Conservation (phyloP, 2,329 filamentous ascomycete species). For the Colletotrichum sp. region DNA sequence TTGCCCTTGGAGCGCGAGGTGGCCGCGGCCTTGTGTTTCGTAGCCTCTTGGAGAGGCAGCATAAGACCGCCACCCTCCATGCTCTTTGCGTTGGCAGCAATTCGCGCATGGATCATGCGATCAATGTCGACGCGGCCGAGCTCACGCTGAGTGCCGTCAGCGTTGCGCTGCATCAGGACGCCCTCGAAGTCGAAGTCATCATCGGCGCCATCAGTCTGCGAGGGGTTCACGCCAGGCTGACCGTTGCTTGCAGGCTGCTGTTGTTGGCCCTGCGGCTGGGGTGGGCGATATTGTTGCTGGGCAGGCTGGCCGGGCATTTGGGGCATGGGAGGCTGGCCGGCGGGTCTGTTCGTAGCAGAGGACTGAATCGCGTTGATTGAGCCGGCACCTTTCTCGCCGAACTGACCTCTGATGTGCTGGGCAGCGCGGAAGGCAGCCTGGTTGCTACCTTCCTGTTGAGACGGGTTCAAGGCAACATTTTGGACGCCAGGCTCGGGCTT, state of each 20-base stretch:
- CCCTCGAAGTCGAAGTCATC: slow-evolving; percentile 63
- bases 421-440: slow-evolving; percentile 61
- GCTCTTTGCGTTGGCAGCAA: slow-evolving; percentile 67
- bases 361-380: slow-evolving; percentile 69
- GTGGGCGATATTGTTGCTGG: slow-evolving; percentile 27
- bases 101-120: slow-evolving; percentile 69
- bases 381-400: slow-evolving; percentile 67
- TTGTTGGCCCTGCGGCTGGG: slow-evolving; percentile 32
- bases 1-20: slow-evolving; percentile 21
- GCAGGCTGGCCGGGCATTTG: slow-evolving; percentile 27
- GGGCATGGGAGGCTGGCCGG: slow-evolving; percentile 34
- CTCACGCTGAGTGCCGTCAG: slow-evolving; percentile 57
- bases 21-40: slow-evolving; percentile 34
- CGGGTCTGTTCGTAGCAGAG: slow-evolving; percentile 32
- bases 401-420: slow-evolving; percentile 62
- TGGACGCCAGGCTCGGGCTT: slow-evolving; percentile 52
- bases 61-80: slow-evolving; percentile 80
- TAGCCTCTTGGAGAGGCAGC: slow-evolving; percentile 69
- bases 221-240: slow-evolving; percentile 27
- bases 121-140: slow-evolving; percentile 70
- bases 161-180: slow-evolving; percentile 62
- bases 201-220: slow-evolving; percentile 75
- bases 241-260: slow-evolving; percentile 26
- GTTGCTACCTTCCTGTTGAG: slow-evolving; percentile 30
- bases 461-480: slow-evolving; percentile 14